Percentiles rank a stretch among this genome's conserved stretches.
phyloP scores from a whole-genome alignment of 2,329 filamentous ascomycete genomes.

The Fusarium sulawesiense region DNA sequence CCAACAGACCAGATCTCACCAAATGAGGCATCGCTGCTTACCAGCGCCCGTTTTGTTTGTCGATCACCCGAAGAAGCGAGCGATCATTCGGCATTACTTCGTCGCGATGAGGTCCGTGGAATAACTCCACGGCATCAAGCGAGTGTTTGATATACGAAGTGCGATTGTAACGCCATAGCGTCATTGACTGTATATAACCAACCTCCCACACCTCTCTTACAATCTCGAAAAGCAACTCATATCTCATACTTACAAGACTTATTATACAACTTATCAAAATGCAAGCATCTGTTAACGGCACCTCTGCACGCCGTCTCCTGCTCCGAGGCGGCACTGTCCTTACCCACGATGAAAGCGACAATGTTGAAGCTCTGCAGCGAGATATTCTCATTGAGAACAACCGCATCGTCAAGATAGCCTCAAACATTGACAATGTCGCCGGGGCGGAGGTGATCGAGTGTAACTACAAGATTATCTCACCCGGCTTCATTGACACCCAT shows the following conservation, averaged over 20 bases:
- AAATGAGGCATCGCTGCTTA: background rate
- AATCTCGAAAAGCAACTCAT: rapidly evolving
- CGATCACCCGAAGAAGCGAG: background rate
- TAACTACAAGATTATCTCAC: conserved; percentile 1
- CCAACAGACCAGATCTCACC: background rate
- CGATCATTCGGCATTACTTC: background rate
- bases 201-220: background rate
- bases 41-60: background rate
- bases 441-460: background rate
- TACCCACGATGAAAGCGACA: conserved; percentile 13
- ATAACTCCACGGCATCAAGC: background rate
- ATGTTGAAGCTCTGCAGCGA: background rate
- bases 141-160: background rate
- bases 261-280: background rate
- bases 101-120: background rate
- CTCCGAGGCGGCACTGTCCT: conserved; percentile 29
- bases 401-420: conserved; percentile 2
- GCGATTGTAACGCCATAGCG: background rate
- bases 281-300: background rate
- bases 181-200: conserved; percentile 6
- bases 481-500: conserved; percentile 17
- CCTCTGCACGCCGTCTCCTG: background rate
- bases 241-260: rapidly evolving
- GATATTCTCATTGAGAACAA: conserved; percentile 22
- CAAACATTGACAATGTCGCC: background rate